phyloP scores from a whole-genome alignment of 1,284 basidiomycete species.

The Meripilus lineatus region DNA sequence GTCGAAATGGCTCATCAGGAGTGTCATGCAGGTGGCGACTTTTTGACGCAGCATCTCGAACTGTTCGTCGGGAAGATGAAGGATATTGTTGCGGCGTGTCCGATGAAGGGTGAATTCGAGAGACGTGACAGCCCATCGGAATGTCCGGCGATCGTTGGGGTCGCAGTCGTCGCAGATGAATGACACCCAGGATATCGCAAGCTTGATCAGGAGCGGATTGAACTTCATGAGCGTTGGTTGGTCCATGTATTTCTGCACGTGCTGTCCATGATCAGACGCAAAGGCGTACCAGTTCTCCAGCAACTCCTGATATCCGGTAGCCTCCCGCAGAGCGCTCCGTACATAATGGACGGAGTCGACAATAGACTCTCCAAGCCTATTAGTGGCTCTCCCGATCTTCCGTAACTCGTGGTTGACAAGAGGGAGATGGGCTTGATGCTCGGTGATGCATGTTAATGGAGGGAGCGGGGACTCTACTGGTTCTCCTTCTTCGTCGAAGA shows the following conservation, averaged over 20 bases:
- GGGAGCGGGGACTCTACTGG: conserved; percentile 37
- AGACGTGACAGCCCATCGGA: conserved; percentile 97
- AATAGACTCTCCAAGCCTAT: conserved; percentile 89
- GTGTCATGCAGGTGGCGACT: conserved; percentile 94
- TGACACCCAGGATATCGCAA: conserved; percentile 95
- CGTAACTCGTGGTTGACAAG: conserved; percentile 86
- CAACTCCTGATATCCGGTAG: conserved; percentile 76
- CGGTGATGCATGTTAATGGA: conserved; percentile 62
- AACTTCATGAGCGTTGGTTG: conserved; percentile 67
- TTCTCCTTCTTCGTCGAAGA: conserved; percentile 58
- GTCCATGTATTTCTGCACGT: conserved; percentile 87
- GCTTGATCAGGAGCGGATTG: conserved; percentile 77
- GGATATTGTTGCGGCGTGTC: conserved; percentile 87
- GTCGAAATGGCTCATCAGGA: conserved; percentile 97
- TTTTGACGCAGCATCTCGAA: conserved; percentile 88
- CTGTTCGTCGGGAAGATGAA: conserved; percentile 84
- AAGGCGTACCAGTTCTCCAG: conserved; percentile 96
- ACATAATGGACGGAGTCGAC: conserved; percentile 88
- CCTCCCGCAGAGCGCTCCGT: conserved; percentile 58
- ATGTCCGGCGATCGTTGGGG: conserved; percentile 93
- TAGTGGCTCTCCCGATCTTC: conserved; percentile 87
- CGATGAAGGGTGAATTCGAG: conserved; percentile 92
- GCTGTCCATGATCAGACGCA: conserved; percentile 91
- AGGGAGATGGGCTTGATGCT: conserved; percentile 91
- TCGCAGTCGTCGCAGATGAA: conserved; percentile 99